Evolutionary conservation across 2,329 filamentous ascomycete genomes (phyloP), one percentile per base, ranked within the genome.

Genomic region (Fusarium sp.): DNA sequence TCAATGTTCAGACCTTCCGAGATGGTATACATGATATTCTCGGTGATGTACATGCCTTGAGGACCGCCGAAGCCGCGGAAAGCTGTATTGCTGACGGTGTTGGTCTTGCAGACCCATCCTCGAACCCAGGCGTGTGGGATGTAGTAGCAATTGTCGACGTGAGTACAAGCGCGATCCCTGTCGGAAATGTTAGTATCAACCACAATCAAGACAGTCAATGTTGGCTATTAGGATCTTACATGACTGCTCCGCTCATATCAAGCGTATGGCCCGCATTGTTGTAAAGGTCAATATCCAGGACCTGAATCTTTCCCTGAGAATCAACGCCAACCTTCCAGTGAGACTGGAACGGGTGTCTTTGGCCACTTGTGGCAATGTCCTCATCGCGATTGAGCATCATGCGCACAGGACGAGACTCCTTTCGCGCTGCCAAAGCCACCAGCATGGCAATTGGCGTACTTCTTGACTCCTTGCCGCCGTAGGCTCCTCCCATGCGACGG

Each of bases 301-400:
- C 95, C 80, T 96, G 90, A 20, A 98, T 86, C 80, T 93, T 96
- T 37, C 94, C 94, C 75, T 97, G 93, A 73, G 93, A 95, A 80
- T 93, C 96, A 61, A 97, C 93, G 14, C 90, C 95, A 13, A 97
- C 91, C 83, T 96, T 97, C 94, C 94, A 98, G 64, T 89, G 86
- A n/a, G 89, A 91, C 6, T 96, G 85, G 87, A 97, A 97, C 1
- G 95, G 95, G 83, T 98, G 95, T 11, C 95, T 90, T 82, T 97
- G 94, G 1, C 95, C 95, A 11, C 93, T 94, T 4, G 93, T 94
- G 59, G 93, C 82, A 83, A 98, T 97, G 80, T 98, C 95, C 80
- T 97, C 95, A 76, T 97, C 95, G 58, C 95, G 90, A 69, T 95
- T 97, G 47, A 98, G 88, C 95, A 97, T 97, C 80, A 93, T 96